Evolutionary conservation across 1,284 basidiomycete species (phyloP), one percentile per base, ranked within the genome.

Genomic region (Cryptococcus sp.): DNA sequence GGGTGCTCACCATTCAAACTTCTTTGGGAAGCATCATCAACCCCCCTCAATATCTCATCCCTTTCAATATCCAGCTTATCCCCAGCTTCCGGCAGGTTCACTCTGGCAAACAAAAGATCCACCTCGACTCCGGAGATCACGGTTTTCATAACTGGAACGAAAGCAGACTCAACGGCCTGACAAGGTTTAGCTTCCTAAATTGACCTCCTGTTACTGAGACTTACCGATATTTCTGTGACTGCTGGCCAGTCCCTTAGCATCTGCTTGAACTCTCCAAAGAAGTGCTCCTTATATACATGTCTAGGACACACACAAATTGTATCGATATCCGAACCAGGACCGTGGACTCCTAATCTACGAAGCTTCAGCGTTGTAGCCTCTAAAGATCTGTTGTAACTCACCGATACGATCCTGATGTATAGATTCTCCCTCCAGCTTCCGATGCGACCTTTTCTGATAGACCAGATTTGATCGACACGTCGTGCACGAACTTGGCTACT

Each of bases 261-360:
- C 36, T 83, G 81, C 72, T 93, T 90, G 68, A 99, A 96, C 38
- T 88, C 82, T 0, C 87, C 85, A 70, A 98, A 98, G 79, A 98
- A 98, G 79, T 98, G 92, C 68, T 97, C 93, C 61, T 91, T 83
- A 60, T 87, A 88, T 54, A 98, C 88, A 76, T 98, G 92, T 75
- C 93, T 91, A 4, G 95, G 95, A 34, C 96, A 96, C 33, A 98
- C 95, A 73, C 93, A 93, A 37, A 99, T 81, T n/a, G 94, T 98
- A 80, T 99, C 95, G 73, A 99, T 98, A 84, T 98, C 95, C 46
- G 88, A 84, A 7, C 92, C 90, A 37, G 96, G 95, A 11, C 91
- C 91, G 76, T 98, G 96, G 13, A 98, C 95, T 56, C 95, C 95
- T 45, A 99, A 81, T 63, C 80, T 48, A 4, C 15, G 14, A 35